Evolutionary conservation across 2,329 filamentous ascomycete species (phyloP).

Genomic region (Aspergillus chevalieri): DNA sequence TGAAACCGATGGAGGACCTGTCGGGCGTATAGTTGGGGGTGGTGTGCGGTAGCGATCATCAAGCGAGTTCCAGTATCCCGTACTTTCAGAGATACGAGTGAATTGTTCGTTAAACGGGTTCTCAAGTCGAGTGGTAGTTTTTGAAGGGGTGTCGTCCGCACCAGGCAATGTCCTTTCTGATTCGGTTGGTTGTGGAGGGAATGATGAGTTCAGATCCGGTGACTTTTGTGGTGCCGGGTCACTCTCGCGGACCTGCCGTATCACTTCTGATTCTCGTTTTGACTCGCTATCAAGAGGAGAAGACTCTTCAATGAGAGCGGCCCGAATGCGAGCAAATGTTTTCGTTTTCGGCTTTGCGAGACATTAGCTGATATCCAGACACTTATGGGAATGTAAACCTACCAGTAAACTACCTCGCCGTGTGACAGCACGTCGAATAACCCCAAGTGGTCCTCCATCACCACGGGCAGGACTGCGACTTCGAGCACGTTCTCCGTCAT

Average conservation of each 20-base stretch:
- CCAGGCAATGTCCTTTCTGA: not conserved
- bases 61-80: slow-evolving; percentile 73
- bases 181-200: slow-evolving; percentile 31
- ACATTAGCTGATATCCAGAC: slow-evolving; percentile 2
- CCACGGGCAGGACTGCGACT: slow-evolving; percentile 30
- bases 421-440: slow-evolving; percentile 76
- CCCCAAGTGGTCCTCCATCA: slow-evolving; percentile 60
- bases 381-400: slow-evolving; percentile 32
- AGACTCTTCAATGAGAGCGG: slow-evolving; percentile 79
- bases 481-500: slow-evolving; percentile 60
- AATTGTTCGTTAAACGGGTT: slow-evolving; percentile 71
- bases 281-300: slow-evolving; percentile 84
- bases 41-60: slow-evolving; percentile 63
- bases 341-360: slow-evolving; percentile 78
- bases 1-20: slow-evolving; percentile 45
- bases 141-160: slow-evolving; percentile 15
- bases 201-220: slow-evolving; percentile 46
- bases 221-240: slow-evolving; percentile 57
- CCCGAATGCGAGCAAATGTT: slow-evolving; percentile 86
- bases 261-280: slow-evolving; percentile 86
- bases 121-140: slow-evolving; percentile 40
- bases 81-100: slow-evolving; percentile 64
- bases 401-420: slow-evolving; percentile 83
- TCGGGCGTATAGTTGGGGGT: slow-evolving; percentile 55
- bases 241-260: slow-evolving; percentile 88